Evolutionary conservation across 306 rosid genomes (phyloP), one percentile per base, ranked within the genome.

Genomic region (Pueraria montana): DNA sequence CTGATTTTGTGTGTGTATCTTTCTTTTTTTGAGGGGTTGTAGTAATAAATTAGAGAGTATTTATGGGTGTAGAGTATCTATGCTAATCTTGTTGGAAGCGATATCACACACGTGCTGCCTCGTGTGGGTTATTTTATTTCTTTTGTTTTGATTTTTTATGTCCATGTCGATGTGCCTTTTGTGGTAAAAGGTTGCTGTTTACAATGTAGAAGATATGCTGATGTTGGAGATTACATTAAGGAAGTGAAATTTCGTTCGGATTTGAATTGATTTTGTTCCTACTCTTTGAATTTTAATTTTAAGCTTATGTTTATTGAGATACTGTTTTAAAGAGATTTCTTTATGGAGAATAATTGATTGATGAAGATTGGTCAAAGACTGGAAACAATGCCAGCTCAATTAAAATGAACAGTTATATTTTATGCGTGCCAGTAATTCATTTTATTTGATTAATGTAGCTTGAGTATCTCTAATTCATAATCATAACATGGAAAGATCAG

Each of bases 21-120:
- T 58, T 45, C 32, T 24, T 42, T 4, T 72, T 70, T 14, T 8
- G 16, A 53, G 67, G 56, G 4, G 26, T 11, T 78, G 71, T 43
- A 23, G 61, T 43, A 23, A 56, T 80, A 21, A 78, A 71, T 34
- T 32, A 66, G 14, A 84, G 59, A 24, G 43, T 50, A 12, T 38
- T 65, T 34, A 74, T 12, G 46, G 16, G 23, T 9, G 76, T 59
- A 71, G 38, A 66, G 55, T 10, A 84, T 89, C 85, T 63, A 42
- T 79, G 76, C 78, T 67, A 79, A 88, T 81, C 87, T 72, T 59
- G 83, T 40, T 69, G 14, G 56, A 78, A 76, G 82, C 40, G 79
- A 74, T 45, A 11, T 40, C 46, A 13, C 36, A 12, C 92, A 93
- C 92, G 92, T 88, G 95, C 74, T 13, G 30, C 50, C 86, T 88